A percentile compares a stretch with the other conserved stretches of the same genome.
phyloP scores from a whole-genome alignment of 306 rosid species.

The Acacia melanoxylon region DNA sequence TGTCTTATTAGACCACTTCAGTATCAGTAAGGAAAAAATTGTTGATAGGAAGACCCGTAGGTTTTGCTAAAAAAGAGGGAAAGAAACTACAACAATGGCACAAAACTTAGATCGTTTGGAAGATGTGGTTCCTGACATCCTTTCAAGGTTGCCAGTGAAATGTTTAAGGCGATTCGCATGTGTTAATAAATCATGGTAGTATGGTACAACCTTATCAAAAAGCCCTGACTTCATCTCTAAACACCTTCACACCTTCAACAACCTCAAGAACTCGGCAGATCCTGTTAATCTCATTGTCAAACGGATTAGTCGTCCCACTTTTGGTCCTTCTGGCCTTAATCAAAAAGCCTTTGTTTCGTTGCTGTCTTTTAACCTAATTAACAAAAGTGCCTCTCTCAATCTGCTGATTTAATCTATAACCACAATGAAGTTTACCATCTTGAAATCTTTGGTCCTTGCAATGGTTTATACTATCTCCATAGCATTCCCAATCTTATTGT shows the following conservation, averaged over 20 bases:
- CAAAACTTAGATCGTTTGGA: not conserved
- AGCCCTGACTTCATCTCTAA: not conserved
- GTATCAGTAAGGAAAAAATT: not conserved
- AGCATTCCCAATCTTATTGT: not conserved
- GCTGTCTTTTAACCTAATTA: not conserved
- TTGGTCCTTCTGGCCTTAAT: not conserved
- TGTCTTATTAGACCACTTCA: not conserved
- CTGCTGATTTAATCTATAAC: not conserved
- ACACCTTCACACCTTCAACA: not conserved
- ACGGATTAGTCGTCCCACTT: not conserved
- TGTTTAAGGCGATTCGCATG: not conserved
- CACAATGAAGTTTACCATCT: not conserved
- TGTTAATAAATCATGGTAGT: not conserved
- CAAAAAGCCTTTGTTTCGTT: not conserved
- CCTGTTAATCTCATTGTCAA: not conserved
- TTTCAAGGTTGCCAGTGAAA: slow-evolving; percentile 12
- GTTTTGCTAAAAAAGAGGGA: not conserved
- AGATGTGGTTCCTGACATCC: slow-evolving; percentile 4
- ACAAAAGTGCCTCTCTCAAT: not conserved
- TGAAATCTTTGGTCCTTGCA: slow-evolving; percentile 11
- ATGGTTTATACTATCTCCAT: not conserved
- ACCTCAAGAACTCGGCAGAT: not conserved
- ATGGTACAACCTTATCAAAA: not conserved
- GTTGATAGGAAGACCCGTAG: not conserved
- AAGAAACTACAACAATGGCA: slow-evolving; percentile 1